Base-by-base conservation (phyloP, 768 basidiomycete genomes). In the Kondoa malvinella region DNA sequence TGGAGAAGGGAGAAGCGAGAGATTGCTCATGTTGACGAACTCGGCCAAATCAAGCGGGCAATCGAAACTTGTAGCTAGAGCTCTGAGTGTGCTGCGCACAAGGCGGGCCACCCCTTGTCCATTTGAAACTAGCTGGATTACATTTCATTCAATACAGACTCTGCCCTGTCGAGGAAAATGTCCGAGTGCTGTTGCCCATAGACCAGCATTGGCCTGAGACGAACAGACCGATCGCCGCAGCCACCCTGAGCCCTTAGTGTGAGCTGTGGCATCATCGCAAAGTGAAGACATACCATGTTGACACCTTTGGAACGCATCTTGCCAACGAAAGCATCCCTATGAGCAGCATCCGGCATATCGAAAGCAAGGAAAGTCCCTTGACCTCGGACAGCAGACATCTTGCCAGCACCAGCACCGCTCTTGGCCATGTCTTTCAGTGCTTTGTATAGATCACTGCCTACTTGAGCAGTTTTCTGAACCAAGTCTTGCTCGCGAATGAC, bases 281-380 rank as follows among this genome's bases (percentile, higher is more conserved):
- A 32, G 32, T 8, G 3, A 15, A 29, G 61, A 27, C 15, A 16
- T 27, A 77, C 79, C 68, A 79, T 77, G 29, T 77, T 73, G 50
- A 80, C 76, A 34, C 79, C 79, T 21, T 71, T 63, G 27, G 67
- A 62, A 65, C 75, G 72, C 74, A 78, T 76, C 34, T 67, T 56
- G 16, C 59, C 66, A 58, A 78, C 69, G 62, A 78, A 78, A 25
- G 27, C 21, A 67, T 80, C 78, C 32, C 79, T 65, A 67, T 68
- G 30, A 0, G 62, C 68, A 0, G 76, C 50, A n/a, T 67, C 67
- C 33, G 68, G 68, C 57, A 76, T 71, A 69, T 80, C 79, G 73
- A 76, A 80, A 16, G 78, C 74, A 62, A 79, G 72, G 70, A 78
- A 79, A 12, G 78, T 79, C 0, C 79, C 79, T 56, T 68, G 59